Evolutionary conservation across 2,329 filamentous ascomycete genomes (phyloP), one percentile per base, ranked within the genome.

Genomic region (Pyricularia pennisetigena): DNA sequence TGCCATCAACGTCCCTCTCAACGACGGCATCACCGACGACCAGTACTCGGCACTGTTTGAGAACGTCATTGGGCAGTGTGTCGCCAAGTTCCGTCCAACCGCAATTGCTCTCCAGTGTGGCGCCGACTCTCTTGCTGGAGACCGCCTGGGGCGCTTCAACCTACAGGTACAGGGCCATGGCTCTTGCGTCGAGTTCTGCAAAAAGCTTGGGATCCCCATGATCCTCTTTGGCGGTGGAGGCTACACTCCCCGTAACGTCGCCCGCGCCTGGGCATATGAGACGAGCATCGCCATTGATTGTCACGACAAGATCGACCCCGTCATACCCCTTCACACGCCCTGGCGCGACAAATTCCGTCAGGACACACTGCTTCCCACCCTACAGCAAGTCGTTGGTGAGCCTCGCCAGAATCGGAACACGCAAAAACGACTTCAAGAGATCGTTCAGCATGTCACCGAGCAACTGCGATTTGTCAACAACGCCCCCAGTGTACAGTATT

Each of bases 71-170:
- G 88, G 89, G 69, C 86, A 88, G 69, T 91, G 92, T 68, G 88
- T 97, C 67, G 86, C 91, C 64, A 90, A 88, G 71, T 99, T 96
- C 81, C 88, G 89, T n/a, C 95, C 95, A 0, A 88, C 88, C 67
- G 94, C 93, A 63, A 97, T 99, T 74, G 94, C 96, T 7, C 84
- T 99, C 1, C 95, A 99, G 79, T 98, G 95, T 76, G 95, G 95
- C 69, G 95, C 94, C 63, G 95, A 99, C 82, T 96, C 92, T 59
- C 85, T 99, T 0, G 94, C 94, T 57, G 94, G 95, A 71, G 95
- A 99, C 79, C 87, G 95, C 26, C 86, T 99, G 0, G 95, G 95
- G 65, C 90, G 93, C 71, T 99, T 99, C 84, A 99, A 98, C 76
- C 87, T 99, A 70, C 96, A 97, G 77, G 95, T 99, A 70, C 90